Evolutionary conservation across 2,329 filamentous ascomycete species (phyloP).

Genomic region (Fusarium sp.): DNA sequence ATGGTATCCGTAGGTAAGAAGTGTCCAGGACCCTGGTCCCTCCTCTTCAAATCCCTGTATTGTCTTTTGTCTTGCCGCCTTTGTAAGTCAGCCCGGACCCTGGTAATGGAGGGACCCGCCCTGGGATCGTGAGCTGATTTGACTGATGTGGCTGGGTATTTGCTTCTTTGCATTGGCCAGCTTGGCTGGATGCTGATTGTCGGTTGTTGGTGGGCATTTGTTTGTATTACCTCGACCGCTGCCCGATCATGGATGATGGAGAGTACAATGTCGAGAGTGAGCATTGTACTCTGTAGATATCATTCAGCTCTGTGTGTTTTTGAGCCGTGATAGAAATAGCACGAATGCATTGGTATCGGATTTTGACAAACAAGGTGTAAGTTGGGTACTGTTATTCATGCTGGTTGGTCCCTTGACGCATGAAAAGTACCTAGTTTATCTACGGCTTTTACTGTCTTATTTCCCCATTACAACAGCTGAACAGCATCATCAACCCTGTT

Average conservation of each 20-base stretch:
- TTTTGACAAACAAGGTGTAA: neutral
- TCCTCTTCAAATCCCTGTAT: slow-evolving; percentile 21
- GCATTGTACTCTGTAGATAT: neutral
- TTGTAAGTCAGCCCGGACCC: slow-evolving; percentile 35
- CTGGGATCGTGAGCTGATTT: slow-evolving; percentile 36
- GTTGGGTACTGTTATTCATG: neutral
- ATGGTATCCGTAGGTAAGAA: slow-evolving; percentile 7
- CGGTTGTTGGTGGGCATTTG: slow-evolving; percentile 14
- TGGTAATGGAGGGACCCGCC: slow-evolving; percentile 25
- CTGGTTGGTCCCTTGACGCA: slow-evolving; percentile 14
- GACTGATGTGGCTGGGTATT: slow-evolving; percentile 24
- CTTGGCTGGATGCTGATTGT: slow-evolving; percentile 17
- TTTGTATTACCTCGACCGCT: neutral
- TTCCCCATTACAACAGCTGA: slow-evolving; percentile 1
- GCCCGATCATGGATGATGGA: neutral
- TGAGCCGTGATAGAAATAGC: neutral
- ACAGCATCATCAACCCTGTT: slow-evolving; percentile 18
- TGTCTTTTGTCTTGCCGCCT: slow-evolving; percentile 28
- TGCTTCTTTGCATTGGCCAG: slow-evolving; percentile 32
- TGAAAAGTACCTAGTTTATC: neutral
- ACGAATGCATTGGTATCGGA: neutral
- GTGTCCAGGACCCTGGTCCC: slow-evolving; percentile 27
- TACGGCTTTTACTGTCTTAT: neutral
- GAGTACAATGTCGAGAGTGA: neutral
- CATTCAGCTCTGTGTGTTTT: neutral